A percentile compares a stretch with the other conserved stretches of the same genome.
Conservation (phyloP, 2,329 filamentous ascomycete genomes). For the Ophiocordyceps polyrhachis-furcata region DNA sequence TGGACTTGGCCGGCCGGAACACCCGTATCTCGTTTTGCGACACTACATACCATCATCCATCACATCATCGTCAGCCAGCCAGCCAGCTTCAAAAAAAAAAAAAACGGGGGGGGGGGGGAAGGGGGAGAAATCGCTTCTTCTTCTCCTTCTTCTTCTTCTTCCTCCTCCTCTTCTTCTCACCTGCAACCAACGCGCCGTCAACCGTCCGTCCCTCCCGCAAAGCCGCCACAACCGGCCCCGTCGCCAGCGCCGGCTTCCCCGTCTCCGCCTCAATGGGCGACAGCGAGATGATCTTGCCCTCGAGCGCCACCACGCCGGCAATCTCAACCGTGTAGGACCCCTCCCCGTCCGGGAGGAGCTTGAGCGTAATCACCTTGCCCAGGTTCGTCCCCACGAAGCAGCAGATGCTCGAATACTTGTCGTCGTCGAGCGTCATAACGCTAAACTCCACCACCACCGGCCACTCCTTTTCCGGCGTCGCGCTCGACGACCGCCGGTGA, state of each 20-base stretch:
- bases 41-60: too few species aligned
- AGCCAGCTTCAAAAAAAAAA: too few species aligned
- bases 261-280: conserved; percentile 63
- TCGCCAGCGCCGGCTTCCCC: conserved; percentile 59
- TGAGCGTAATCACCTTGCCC: conserved; percentile 77
- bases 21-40: conserved; percentile 62
- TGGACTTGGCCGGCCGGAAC: conserved; percentile 67
- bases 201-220: conserved; percentile 57
- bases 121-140: too few species aligned
- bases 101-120: too few species aligned
- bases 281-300: conserved; percentile 56
- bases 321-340: conserved; percentile 50
- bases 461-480: conserved; percentile 43
- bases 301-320: conserved; percentile 47
- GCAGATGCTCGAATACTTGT: conserved; percentile 84
- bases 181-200: conserved; percentile 64
- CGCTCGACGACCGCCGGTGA: conserved; percentile 9
- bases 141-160: background rate
- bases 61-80: conserved; percentile 9
- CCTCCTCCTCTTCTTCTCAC: conserved; percentile 19
- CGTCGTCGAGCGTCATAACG: conserved; percentile 82
- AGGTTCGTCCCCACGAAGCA: conserved; percentile 79
- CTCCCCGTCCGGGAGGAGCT: conserved; percentile 59
- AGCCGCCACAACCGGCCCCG: conserved; percentile 54
- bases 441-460: conserved; percentile 75